Percentiles rank a stretch among this genome's conserved stretches.
Conservation (phyloP, 192 early-diverging fungal genomes). For the Coemansia sp. region DNA sequence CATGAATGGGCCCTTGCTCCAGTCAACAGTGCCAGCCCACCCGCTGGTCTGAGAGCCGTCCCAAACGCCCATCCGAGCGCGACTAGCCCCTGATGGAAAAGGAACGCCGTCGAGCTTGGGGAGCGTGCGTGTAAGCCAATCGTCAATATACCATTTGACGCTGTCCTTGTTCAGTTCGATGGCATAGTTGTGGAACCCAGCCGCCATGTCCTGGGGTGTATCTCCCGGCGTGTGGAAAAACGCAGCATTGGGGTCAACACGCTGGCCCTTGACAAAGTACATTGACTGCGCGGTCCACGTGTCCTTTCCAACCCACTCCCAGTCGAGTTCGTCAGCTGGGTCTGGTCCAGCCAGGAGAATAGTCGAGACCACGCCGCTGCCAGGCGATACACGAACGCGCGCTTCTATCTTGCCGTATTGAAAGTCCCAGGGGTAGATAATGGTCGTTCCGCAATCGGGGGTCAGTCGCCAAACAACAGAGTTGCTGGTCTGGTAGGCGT, state of each 20-base stretch:
- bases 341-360: slow-evolving; percentile 52
- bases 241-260: slow-evolving; percentile 32
- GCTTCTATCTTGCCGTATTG: slow-evolving; percentile 43
- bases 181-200: slow-evolving; percentile 56
- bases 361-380: slow-evolving; percentile 56
- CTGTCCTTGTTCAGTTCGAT: slow-evolving; percentile 58
- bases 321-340: slow-evolving; percentile 62
- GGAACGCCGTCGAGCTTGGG: slow-evolving; percentile 16
- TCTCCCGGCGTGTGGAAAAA: slow-evolving; percentile 37
- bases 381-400: slow-evolving; percentile 26
- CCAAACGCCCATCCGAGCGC: slow-evolving; percentile 50
- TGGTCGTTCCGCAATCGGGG: slow-evolving; percentile 42
- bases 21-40: slow-evolving; percentile 52
- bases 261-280: slow-evolving; percentile 56
- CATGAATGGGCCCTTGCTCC: slow-evolving; percentile 30
- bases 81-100: slow-evolving; percentile 32
- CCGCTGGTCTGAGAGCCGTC: slow-evolving; percentile 45
- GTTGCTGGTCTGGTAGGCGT: slow-evolving; percentile 29
- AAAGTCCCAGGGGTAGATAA: slow-evolving; percentile 35
- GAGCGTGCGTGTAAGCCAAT: slow-evolving; percentile 49
- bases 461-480: slow-evolving; percentile 39
- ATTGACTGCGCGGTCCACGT: slow-evolving; percentile 51
- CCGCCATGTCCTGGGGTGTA: slow-evolving; percentile 34
- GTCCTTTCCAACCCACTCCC: slow-evolving; percentile 63
- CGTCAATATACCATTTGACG: slow-evolving; percentile 61